Base-by-base conservation (phyloP, 1,139 yeast species). In the Saccharomyces hybrid region DNA sequence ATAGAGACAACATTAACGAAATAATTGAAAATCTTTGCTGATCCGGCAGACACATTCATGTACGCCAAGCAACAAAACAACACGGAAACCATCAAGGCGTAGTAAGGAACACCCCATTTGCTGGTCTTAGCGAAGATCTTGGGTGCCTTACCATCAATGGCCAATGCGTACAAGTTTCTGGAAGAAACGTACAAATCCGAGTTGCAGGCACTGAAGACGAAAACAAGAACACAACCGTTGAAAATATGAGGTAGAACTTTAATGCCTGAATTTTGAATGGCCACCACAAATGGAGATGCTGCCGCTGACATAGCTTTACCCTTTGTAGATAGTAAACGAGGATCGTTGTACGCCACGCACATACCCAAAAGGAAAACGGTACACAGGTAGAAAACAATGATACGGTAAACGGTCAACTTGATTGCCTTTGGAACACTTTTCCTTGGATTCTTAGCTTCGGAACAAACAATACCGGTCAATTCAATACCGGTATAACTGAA, bases 401-500 rank as follows among this genome's bases (percentile, higher is more conserved):
- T 85, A 74, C 95, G 85, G 78, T 81, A 85, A 68, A 87, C 82
- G 27, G 90, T 86, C 69, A 84, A 76, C 68, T 77, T 84, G 67
- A 86, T 82, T 52, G 95, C 95, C 69, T 80, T 82, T 64, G 93
- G 93, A 61, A 87, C 84, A 58, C 86, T 79, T 64, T 78, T 77
- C 72, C 93, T 78, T 60, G 95, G 95, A 69, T 86, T 81, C 61
- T 79, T 76, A 57, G 90, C 84, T 73, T 87, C 95, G 57, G 88
- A 88, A 63, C 86, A 86, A 19, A 89, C 84, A 63, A 86, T 81
- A 68, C 83, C 84, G 49, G 81, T 81, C 63, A 86, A 75, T 71
- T 87, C 95, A n/a, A 89, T 82, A 67, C 95, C 95, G 55, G 82
- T 75, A 68, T 78, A 87, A 29, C 89, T 87, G 66, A 86, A 86